phyloP scores from a whole-genome alignment of 345 rosid genomes.

The Eucalyptus erythrocorys region DNA sequence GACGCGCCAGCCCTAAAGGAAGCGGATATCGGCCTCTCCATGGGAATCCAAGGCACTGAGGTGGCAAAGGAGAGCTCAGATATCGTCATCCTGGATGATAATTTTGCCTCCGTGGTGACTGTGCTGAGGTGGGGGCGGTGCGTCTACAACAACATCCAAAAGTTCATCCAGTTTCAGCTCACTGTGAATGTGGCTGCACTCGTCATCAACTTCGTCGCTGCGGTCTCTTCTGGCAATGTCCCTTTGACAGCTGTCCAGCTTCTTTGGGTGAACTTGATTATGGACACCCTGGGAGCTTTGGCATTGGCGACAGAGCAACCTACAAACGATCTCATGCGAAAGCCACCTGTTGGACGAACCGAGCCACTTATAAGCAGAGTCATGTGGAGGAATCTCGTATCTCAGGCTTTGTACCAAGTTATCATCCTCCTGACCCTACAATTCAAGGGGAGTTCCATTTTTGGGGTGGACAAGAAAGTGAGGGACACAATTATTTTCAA shows the following conservation, averaged over 20 bases:
- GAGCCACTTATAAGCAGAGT: conserved; percentile 54
- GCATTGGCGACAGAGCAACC: conserved; percentile 67
- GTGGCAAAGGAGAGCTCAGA: conserved; percentile 82
- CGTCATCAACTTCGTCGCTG: conserved; percentile 64
- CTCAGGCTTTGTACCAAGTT: conserved; percentile 63
- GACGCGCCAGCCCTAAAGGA: conserved; percentile 76
- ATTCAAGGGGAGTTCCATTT: conserved; percentile 48
- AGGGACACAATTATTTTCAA: conserved; percentile 65
- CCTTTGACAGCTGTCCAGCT: conserved; percentile 74
- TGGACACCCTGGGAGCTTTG: conserved; percentile 75
- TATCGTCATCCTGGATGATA: conserved; percentile 67
- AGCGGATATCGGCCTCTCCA: conserved; percentile 68
- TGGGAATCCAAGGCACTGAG: conserved; percentile 78
- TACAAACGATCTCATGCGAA: conserved; percentile 48
- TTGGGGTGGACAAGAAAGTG: conserved; percentile 32
- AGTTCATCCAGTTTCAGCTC: conserved; percentile 77
- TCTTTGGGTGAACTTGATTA: conserved; percentile 70
- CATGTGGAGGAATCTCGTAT: conserved; percentile 71
- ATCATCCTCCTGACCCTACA: conserved; percentile 47
- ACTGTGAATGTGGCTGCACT: conserved; percentile 66
- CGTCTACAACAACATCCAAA: conserved; percentile 69
- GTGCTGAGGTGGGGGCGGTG: conserved; percentile 81
- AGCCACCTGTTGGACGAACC: conserved; percentile 42
- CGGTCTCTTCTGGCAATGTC: conserved; percentile 63
- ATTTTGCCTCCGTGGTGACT: conserved; percentile 58